A percentile compares a stretch with the other conserved stretches of the same genome.
These are phyloP conservation scores for Malassezia psittaci DNA, from an alignment of 1,284 basidiomycete species.

Conservation along the genomic window DNA sequence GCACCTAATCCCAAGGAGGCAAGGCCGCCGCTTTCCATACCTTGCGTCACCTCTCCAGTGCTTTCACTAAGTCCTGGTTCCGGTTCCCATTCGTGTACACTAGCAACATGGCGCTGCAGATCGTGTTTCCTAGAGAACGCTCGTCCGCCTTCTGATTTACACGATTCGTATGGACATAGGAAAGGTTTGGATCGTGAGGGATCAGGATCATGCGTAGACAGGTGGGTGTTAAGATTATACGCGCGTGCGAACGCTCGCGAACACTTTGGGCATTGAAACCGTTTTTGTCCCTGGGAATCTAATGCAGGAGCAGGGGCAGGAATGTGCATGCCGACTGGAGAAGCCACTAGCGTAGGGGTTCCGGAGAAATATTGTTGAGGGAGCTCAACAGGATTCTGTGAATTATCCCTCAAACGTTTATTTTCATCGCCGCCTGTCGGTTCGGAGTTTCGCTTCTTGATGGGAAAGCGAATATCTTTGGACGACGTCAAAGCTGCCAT, in stretches of 20 bases:
- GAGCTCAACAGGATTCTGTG: no score
- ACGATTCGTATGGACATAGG: constrained; percentile 66
- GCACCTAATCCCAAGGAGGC: constrained; percentile 34
- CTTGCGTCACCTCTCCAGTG: constrained; percentile 24
- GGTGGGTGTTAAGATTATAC: constrained; percentile 79
- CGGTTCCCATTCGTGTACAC: constrained; percentile 57
- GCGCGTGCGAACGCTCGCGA: constrained; percentile 69
- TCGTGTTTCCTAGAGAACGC: constrained; percentile 84
- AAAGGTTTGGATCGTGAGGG: constrained; percentile 68
- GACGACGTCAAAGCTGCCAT: no score
- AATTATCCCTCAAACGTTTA: no score
- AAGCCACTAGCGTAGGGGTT: no score
- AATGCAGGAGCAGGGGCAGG: no score
- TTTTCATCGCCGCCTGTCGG: no score
- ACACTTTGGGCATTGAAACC: constrained; percentile 40
- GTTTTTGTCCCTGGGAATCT: constrained; percentile 17
- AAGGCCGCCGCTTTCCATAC: constrained; percentile 26
- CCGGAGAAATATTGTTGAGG: no score
- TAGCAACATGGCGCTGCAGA: constrained; percentile 69
- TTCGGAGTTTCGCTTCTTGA: no score
- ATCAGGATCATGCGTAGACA: constrained; percentile 71
- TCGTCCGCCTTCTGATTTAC: constrained; percentile 55
- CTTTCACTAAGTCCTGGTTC: constrained; percentile 33
- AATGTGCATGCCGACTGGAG: no score
- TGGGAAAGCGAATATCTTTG: no score